Base-by-base conservation (phyloP, 2,329 filamentous ascomycete species). In the Akanthomyces lecanii region DNA sequence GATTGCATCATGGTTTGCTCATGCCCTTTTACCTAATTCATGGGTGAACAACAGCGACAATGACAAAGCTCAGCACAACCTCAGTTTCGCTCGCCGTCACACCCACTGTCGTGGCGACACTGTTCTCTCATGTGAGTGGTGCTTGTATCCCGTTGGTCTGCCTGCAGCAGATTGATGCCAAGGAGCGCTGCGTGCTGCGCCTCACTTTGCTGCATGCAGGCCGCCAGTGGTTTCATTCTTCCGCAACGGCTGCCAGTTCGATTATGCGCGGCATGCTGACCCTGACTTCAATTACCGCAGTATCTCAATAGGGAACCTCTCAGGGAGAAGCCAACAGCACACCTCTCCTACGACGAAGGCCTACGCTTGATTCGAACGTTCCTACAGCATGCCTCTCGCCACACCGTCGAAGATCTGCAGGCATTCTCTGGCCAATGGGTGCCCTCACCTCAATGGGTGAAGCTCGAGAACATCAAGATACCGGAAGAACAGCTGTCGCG, bases 261-360 rank as follows among this genome's bases (percentile, higher is more conserved):
- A 36, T 30, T 28, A 30, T 57, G 28, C 23, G 42, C 28, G 8
- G 11, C 6, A 30, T 55, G 44, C 51, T 54, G 44, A 61, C 33
- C 25, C n/a, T 8, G 30, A 21, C 30, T 21, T 23, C 16, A 16
- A 48, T 25, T 14, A 14, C 7, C 18, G 10, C 71, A 95, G 89
- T 97, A 95, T 75, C 80, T 96, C 65, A 89, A 96, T 71, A 88
- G 90, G 67, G 90, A 89, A 71, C 84, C 86, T 1, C 81, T 89
- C 36, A 86, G 83, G 65, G 81, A 93, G 67, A 93, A 93, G 66
- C 94, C 94, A 0, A 96, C 91, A 1, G 90, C 90, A 1, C 91
- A 96, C 74, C 87, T 99, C 62, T 93, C 92, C 60, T 99, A 99
- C 77, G 91, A 98, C 72, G 91, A 97, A 77, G 94, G 93, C 44